phyloP scores from a whole-genome alignment of 2,329 filamentous ascomycete genomes.

The Hypoxylon sp. region DNA sequence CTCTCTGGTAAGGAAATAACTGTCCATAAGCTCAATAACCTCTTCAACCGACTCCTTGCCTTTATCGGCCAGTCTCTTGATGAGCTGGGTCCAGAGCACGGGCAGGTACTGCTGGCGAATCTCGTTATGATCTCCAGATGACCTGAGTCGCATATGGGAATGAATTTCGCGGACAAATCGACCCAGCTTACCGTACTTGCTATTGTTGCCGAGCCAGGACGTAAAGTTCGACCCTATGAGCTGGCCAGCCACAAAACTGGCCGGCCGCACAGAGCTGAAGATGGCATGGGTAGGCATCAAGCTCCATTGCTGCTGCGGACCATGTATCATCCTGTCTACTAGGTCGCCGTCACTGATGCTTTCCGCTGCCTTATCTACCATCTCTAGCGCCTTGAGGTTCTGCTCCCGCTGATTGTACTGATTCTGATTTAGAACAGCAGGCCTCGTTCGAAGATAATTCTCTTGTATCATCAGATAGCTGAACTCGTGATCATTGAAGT shows the following conservation, averaged over 20 bases:
- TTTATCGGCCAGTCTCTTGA: conserved; percentile 76
- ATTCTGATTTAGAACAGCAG: conserved; percentile 66
- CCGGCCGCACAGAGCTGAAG: conserved; percentile 92
- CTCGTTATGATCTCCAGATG: conserved; percentile 91
- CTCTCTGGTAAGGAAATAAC: conserved; percentile 92
- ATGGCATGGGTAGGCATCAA: conserved; percentile 96
- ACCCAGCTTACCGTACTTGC: conserved; percentile 79
- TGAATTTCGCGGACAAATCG: conserved; percentile 93
- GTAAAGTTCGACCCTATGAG: conserved; percentile 81
- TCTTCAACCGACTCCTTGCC: conserved; percentile 83
- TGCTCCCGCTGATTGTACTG: conserved; percentile 71
- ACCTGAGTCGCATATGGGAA: conserved; percentile 91
- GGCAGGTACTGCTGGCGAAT: conserved; percentile 95
- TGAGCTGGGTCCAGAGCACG: conserved; percentile 80
- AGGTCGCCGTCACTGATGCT: conserved; percentile 98
- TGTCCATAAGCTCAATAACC: conserved; percentile 95
- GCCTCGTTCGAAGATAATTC: conserved; percentile 89
- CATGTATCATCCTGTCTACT: conserved; percentile 97
- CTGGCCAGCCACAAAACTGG: conserved; percentile 85
- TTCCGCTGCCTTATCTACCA: conserved; percentile 86
- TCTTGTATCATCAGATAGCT: conserved; percentile 98
- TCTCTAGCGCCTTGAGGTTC: conserved; percentile 82
- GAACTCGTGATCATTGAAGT: conserved; percentile 99
- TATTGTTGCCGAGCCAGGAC: conserved; percentile 94
- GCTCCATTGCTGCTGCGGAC: conserved; percentile 97